Evolutionary conservation across 441 rosid genomes (phyloP).

Genomic region (Eutrema salsugineum): DNA sequence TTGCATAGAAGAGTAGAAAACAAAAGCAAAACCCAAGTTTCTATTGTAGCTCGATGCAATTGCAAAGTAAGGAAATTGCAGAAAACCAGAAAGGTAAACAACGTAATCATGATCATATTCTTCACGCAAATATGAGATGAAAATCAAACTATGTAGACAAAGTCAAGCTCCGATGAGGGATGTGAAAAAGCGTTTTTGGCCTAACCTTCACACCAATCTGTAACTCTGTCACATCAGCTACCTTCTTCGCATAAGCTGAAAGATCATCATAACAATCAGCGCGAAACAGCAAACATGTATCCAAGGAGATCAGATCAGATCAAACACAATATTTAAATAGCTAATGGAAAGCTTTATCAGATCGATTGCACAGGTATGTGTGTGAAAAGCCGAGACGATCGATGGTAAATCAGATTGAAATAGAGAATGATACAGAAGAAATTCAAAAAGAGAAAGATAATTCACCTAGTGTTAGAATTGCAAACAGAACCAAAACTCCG

Average conservation of each 20-base stretch:
- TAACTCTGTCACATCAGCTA: constrained; percentile 76
- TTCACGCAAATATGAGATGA: neutral
- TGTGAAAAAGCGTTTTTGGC: neutral
- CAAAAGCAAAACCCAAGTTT: neutral
- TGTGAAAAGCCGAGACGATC: neutral
- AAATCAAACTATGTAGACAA: neutral
- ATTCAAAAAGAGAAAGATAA: too few species aligned
- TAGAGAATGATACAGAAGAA: neutral
- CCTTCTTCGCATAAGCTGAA: constrained; percentile 64
- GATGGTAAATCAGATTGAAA: neutral
- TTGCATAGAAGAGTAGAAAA: neutral
- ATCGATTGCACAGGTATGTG: neutral
- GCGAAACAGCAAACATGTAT: neutral
- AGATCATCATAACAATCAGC: neutral
- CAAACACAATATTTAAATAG: too few species aligned
- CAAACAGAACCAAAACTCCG: constrained; percentile 13
- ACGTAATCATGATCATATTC: neutral
- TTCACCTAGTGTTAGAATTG: constrained; percentile 19
- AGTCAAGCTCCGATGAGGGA: neutral
- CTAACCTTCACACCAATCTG: constrained; percentile 94
- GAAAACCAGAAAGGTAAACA: too few species aligned
- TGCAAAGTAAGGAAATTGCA: too few species aligned
- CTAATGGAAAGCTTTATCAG: neutral
- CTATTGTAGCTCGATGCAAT: too few species aligned
- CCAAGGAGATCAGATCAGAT: neutral